A percentile compares a stretch with the other conserved stretches of the same genome.
phyloP scores from a whole-genome alignment of 805 yeast species.

The Candida krabiensis region DNA sequence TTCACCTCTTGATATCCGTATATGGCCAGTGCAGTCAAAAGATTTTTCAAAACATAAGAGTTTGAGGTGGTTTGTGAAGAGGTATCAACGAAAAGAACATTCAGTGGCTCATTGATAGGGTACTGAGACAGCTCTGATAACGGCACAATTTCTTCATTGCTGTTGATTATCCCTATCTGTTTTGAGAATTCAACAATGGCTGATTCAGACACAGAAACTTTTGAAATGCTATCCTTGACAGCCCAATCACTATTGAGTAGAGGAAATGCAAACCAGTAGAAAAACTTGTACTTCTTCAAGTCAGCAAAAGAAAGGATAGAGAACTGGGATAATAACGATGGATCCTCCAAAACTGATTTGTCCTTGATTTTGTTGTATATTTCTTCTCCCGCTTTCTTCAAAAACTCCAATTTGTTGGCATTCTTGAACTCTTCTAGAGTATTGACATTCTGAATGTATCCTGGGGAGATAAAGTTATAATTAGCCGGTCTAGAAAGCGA shows the following conservation, averaged over 20 bases:
- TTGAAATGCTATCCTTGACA: constrained; percentile 10
- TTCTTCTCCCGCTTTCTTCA: constrained; percentile 39
- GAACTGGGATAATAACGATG: constrained; percentile 43
- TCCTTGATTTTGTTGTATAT: constrained; percentile 30
- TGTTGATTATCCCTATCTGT: constrained; percentile 20
- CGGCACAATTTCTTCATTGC: constrained; percentile 6
- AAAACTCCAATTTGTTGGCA: constrained; percentile 58
- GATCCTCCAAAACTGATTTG: constrained; percentile 37
- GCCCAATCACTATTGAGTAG: constrained; percentile 55
- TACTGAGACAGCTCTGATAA: constrained; percentile 11
- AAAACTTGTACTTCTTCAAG: constrained; percentile 81
- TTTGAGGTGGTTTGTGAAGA: constrained; percentile 17
- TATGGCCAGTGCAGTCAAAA: constrained; percentile 29
- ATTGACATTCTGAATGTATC: constrained; percentile 59
- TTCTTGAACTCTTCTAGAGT: constrained; percentile 83
- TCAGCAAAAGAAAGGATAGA: constrained; percentile 75
- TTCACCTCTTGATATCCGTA: constrained; percentile 36
- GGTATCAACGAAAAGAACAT: constrained; percentile 29
- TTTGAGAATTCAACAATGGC: constrained; percentile 1
- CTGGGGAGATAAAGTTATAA: constrained; percentile 30
- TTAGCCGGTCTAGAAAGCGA: constrained; percentile 12
- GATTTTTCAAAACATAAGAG: constrained; percentile 26
- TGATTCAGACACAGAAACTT: background rate
- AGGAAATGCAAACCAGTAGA: constrained; percentile 90
- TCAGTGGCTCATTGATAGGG: constrained; percentile 5